Evolutionary conservation across 2,329 filamentous ascomycete genomes (phyloP), one percentile per base, ranked within the genome.

Genomic region (Chaetothyriales sp.): DNA sequence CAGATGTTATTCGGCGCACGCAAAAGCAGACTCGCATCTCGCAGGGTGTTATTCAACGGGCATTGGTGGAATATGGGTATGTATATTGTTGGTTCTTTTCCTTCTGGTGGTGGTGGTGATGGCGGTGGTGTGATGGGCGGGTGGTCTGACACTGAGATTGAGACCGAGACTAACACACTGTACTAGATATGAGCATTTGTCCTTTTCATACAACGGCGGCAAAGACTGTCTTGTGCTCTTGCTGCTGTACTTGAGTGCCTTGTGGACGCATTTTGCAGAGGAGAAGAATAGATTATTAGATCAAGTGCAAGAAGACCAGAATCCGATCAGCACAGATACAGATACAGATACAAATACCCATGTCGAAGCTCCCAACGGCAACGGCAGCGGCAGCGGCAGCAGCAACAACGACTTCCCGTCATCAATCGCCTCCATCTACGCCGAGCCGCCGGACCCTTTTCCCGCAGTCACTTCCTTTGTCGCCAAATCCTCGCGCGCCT

Each of bases 141-240:
- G 8, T 36, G 28, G 7, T 18, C 47, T 36, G 15, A 47, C 46
- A 46, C 28, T 47, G 32, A 55, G 36, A 19, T 43, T 47, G 28
- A 51, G 48, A 53, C n/a, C 43, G 28, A 51, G 48, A 53, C n/a
- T 5, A 10, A 42, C 22, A 19, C 44, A 10, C 9, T 4, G 3
- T 18, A 44, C 53, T 61, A 92, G 86, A 52, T 77, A 84, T 55
- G 75, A 83, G 52, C 77, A 93, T 64, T 76, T 96, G 54, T 87
- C 89, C 4, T 74, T 96, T 57, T 94, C 90, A 51, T 98, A 95
- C 70, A 98, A 98, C 62, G 92, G 92, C 63, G 92, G 92, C 54
- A 98, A 98, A 68, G 92, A 96, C 74, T 96, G 90, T 62, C 83
- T 96, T 18, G 89, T 96, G 49, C 80, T 96, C 18, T 75, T 96